Evolutionary conservation across 768 basidiomycete genomes (phyloP), one percentile per base, ranked within the genome.

Genomic region (Lactarius vividus): DNA sequence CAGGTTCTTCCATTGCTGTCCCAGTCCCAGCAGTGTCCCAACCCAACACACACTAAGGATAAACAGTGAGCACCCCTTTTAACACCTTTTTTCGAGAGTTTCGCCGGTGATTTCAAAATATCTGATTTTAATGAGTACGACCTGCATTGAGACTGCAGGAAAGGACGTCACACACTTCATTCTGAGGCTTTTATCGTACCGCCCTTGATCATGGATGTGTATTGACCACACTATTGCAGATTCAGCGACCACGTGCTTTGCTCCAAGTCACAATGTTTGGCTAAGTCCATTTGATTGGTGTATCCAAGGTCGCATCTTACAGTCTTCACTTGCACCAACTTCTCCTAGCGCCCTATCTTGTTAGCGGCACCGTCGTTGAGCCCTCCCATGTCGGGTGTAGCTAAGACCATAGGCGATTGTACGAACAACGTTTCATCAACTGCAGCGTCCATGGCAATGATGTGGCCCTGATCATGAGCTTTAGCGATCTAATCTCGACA

Each of bases 81-180:
- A 13, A 33, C 40, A 35, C 18, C 8, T 55, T 37, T 20, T 44
- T 54, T 39, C 35, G 35, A 37, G 35, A 37, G 20, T 57, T 35
- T 52, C 16, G 69, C 71, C 73, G 8, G 68, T 72, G 73, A 74
- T 74, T 66, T 46, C 61, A 70, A 71, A 73, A 57, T 71, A 72
- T 68, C 72, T 73, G 73, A 73, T 73, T 74, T 72, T 74, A 74
- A 74, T 74, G 73, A 74, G 70, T 74, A 72, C 67, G 73, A 74
- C 72, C 69, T 70, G 73, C 70, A 26, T 60, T 64, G 64, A 73
- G 59, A 72, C 63, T 40, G 67, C 69, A 70, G 69, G 59, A 64
- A 42, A 64, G 35, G 67, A 69, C 49, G 57, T 44, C 20, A 40
- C 53, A n/a, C 42, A n/a, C 49, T n/a, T 49, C 33, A 37, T 64